Base-by-base conservation (phyloP, 306 rosid genomes). In the Fragaria ananassa region DNA sequence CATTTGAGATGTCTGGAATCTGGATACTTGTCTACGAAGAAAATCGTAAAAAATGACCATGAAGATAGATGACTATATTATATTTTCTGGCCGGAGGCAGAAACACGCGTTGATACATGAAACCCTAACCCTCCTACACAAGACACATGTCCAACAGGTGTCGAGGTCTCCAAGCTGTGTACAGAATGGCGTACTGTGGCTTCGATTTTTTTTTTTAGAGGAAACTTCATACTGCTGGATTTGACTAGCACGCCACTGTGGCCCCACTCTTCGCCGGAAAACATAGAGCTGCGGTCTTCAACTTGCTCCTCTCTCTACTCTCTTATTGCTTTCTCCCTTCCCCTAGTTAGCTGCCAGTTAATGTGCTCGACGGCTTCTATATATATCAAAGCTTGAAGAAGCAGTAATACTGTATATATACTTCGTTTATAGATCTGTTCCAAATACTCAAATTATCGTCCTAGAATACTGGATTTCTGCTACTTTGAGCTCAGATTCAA, bases 111-210 rank as follows among this genome's bases (percentile, higher is more conserved):
- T 74, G 68, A 14, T 27, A 60, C 76, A 12, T 0, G 19, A 58
- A 56, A 29, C 27, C 65, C 2, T 44, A 78, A 72, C 8, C 23
- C 63, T 72, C 42, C 75, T 14, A 11, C 0, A 4, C 1, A 13
- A 10, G 90, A 72, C 96, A 87, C 89, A 65, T 89, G 90, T 64
- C 73, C 37, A 27, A 76, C 71, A 84, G 84, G 89, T 91, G 96
- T 75, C 96, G 34, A 49, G 35, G 41, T 31, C 0, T 45, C 14
- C 4, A 18, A 57, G 64, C 81, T 5, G 27, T 21, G 54, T 41
- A 10, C 73, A 25, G 41, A 35, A 15, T 4, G 7, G 1, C 23
- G 34, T 54, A 29, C 27, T 51, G 44, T 34, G 42, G 49, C n/a
- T 72, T 29, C 18, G 18, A 6, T 45, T 21, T 80, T 54, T 64